Conservation (phyloP, 345 rosid genomes). For the Durio zibethinus region DNA sequence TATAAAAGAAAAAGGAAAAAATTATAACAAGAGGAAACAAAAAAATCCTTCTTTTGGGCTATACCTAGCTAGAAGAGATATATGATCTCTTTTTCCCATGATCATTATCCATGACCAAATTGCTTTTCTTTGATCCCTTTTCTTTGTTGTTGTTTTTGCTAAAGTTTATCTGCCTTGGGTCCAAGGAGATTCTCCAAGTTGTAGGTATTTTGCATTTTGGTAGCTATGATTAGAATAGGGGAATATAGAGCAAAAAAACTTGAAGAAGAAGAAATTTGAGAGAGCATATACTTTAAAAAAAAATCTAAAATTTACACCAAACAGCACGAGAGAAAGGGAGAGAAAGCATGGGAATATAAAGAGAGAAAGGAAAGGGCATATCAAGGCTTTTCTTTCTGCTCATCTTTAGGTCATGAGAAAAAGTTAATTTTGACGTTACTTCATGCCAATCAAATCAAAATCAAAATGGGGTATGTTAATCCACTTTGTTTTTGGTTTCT, state of each 20-base stretch:
- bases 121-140: neutral
- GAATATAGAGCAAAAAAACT: constrained; percentile 1
- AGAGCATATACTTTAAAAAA: neutral
- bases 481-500: neutral
- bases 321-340: neutral
- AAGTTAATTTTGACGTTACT: constrained; percentile 37
- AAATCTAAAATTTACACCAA: neutral
- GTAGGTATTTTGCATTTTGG: constrained; percentile 3
- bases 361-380: constrained; percentile 18
- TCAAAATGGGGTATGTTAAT: neutral
- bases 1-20: neutral
- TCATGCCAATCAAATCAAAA: constrained; percentile 34
- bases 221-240: neutral
- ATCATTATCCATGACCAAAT: constrained; percentile 1
- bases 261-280: neutral
- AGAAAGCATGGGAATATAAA: neutral
- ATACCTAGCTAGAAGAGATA: neutral
- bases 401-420: constrained; percentile 27
- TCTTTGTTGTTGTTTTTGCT: neutral
- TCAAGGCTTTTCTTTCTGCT: constrained; percentile 41
- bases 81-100: neutral
- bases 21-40: neutral
- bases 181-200: neutral
- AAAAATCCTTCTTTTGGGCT: neutral
- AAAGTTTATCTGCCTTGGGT: neutral